Evolutionary conservation across 352 stramenopile genomes (phyloP).

Genomic region (Phytophthora melonis): DNA sequence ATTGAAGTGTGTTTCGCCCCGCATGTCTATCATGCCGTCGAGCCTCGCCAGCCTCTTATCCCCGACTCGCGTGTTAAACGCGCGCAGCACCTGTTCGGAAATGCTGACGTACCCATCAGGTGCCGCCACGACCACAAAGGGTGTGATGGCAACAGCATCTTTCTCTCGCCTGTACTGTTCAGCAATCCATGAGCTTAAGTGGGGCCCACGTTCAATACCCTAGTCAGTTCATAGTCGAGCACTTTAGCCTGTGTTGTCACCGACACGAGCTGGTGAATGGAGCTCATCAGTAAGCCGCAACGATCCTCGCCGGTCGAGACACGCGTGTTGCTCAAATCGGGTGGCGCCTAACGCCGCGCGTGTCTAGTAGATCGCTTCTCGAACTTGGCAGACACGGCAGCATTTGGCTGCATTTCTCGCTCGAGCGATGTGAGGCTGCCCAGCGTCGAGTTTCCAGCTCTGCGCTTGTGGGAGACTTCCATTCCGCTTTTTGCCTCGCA

Average conservation of each 20-base stretch:
- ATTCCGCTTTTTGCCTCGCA: constrained; percentile 10
- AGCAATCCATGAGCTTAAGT: not conserved
- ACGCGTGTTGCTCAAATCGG: constrained; percentile 6
- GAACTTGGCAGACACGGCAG: not conserved
- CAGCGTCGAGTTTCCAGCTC: not conserved
- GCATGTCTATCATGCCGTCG: not conserved
- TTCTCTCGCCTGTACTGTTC: not conserved
- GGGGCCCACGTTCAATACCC: not conserved
- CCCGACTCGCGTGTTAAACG: constrained; percentile 2
- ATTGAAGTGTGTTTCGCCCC: constrained; percentile 2
- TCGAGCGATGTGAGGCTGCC: not conserved
- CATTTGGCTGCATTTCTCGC: not conserved
- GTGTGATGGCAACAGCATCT: not conserved
- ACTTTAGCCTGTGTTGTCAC: not conserved
- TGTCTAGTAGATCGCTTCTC: constrained; percentile 9
- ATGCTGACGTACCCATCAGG: constrained; percentile 2
- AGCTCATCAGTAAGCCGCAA: not conserved
- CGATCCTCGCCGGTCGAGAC: not conserved
- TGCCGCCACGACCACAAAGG: not conserved
- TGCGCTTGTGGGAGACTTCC: not conserved
- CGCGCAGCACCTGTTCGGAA: not conserved
- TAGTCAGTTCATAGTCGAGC: not conserved
- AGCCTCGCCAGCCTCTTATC: constrained; percentile 6
- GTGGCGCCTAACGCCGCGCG: not conserved
- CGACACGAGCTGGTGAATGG: not conserved